These are phyloP conservation scores for Dysphania ambrosioides DNA, from an alignment of 148 eudicot genomes.

Conservation along the genomic window DNA sequence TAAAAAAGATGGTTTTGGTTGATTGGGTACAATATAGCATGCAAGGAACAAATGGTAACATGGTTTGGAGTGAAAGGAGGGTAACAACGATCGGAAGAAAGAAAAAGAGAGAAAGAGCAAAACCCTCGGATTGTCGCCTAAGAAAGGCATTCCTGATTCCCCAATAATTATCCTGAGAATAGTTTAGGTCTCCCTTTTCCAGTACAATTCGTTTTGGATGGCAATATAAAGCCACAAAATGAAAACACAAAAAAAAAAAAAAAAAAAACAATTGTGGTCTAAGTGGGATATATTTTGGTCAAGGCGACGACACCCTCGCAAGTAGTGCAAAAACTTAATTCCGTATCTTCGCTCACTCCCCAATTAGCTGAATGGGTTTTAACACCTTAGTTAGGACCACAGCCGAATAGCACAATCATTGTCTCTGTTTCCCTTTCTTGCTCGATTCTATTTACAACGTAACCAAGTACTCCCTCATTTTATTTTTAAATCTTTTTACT, in stretches of 20 bases:
- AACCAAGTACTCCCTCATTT: neutral
- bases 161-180: neutral
- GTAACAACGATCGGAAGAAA: conserved; percentile 10
- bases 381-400: conserved; percentile 25
- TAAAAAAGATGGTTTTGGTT: no score
- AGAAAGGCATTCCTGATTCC: conserved; percentile 12
- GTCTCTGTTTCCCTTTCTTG: conserved; percentile 14
- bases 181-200: conserved; percentile 29
- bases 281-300: conserved; percentile 6
- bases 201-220: conserved; percentile 27
- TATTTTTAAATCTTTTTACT: neutral
- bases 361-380: conserved; percentile 18
- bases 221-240: conserved; percentile 18
- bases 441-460: neutral
- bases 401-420: conserved; percentile 28
- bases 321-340: neutral
- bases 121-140: conserved; percentile 29
- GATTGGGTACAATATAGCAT: no score
- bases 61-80: conserved; percentile 12
- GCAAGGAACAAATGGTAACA: neutral
- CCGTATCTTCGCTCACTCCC: conserved; percentile 10
- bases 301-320: conserved; percentile 29
- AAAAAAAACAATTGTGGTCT: conserved; percentile 21
- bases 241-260: neutral
- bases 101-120: conserved; percentile 11